Base-by-base conservation (phyloP, 768 basidiomycete species). In the Kwoniella sp. region DNA sequence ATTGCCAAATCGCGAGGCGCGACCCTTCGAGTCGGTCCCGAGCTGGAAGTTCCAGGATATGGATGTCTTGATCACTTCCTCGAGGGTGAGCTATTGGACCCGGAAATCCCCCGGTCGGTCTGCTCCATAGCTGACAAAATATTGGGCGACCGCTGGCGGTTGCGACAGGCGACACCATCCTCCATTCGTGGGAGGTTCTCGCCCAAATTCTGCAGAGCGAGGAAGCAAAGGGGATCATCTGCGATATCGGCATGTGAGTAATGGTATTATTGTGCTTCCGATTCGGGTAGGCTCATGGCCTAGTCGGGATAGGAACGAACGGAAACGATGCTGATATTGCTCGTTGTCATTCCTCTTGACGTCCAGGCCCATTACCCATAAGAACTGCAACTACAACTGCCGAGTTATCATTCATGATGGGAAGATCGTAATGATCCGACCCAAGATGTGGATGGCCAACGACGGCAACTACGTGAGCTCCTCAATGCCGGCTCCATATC, bases 361-460 rank as follows among this genome's bases (percentile, higher is more conserved):
- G 13, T 41, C 4, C 65, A 99, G 95, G 95, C 95, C 96, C 1
- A 86, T 99, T 60, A 86, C 89, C 1, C 96, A 99, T 85, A 97
- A 97, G 85, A 98, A 96, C 78, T 93, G 93, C 53, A 94, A 90
- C 69, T 98, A 97, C 83, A 99, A 99, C 77, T 96, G 93, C 79
- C 89, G 96, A 22, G 85, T 98, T 37, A 89, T 98, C 78, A 87
- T 94, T 48, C 86, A 92, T 76, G 85, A 93, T 81, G 85, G 87
- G 61, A 86, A 91, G 82, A 93, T 99, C 65, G 82, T 97, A 0
- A 87, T 97, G 68, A 98, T 99, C 69, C 88, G 96, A 25, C 96
- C 96, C 0, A 99, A 98, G 83, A 94, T 99, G 94, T 99, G 96
- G 96, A 84, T 99, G 51, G 96, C 96, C 1, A 98, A 98, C 76